Base-by-base conservation (phyloP, 176 grass and related monocot species). In the Pontederia paniculata region DNA sequence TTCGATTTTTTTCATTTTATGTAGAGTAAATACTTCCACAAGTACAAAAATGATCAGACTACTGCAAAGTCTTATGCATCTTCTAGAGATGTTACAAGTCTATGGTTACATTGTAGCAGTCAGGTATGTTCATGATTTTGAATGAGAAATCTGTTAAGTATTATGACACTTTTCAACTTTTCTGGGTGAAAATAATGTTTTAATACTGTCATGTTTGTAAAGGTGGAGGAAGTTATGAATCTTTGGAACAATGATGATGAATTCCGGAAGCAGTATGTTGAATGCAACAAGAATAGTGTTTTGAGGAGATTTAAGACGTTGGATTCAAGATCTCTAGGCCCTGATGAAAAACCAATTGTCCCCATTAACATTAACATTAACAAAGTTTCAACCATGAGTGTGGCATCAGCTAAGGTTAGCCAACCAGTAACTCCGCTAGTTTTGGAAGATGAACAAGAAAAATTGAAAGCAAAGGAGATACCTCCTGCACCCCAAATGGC, bases 271-370 rank as follows among this genome's bases (percentile, higher is more conserved):
- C 75, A 84, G 70, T 95, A 95, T 62, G 23, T 95, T 68, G 74
- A 84, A 77, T 69, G 72, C 48, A 95, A 82, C 72, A 84, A 79
- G 73, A 12, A 59, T 52, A 88, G 72, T 72, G 88, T 81, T 13
- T 54, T 95, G 46, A 88, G 57, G 69, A 88, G 84, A 84, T 67
- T 95, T 15, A 76, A 72, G 60, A 88, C 89, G 13, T 55, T 48
- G 52, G 89, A 95, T 77, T 84, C 84, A 56, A 83, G 89, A 76
- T 67, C 48, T 62, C 78, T 95, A 66, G 89, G 84, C 9, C 84
- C 81, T 23, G 75, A 84, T 23, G 89, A 95, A 62, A 69, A 71
- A 15, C 84, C 77, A 71, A 84, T 74, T 20, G 65, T 74, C 58
- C 71, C 84, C 7, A 2, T 37, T 37, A 6, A 37, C 28, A n/a